Conservation (phyloP, 129 eudicot genomes). For the Gnaphalium uliginosum region DNA sequence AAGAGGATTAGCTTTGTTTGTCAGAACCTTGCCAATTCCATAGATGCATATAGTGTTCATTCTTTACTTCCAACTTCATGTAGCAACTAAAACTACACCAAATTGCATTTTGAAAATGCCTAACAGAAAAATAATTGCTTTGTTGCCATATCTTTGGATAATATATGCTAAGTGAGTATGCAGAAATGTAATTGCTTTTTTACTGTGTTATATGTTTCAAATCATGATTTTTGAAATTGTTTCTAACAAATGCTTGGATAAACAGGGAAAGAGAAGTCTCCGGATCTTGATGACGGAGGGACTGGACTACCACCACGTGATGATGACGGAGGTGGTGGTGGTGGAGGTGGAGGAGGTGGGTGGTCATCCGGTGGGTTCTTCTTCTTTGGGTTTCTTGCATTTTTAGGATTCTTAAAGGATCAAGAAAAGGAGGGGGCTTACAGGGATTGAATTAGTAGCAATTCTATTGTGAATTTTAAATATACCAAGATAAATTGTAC, state of each 20-base stretch:
- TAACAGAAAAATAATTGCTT: too few species aligned
- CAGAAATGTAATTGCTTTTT: background rate
- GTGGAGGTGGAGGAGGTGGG: conserved; percentile 86
- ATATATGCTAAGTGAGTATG: too few species aligned
- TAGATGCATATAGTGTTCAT: background rate
- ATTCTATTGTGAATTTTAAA: conserved; percentile 15
- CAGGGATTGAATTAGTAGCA: conserved; percentile 20
- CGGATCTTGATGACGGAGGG: conserved; percentile 89
- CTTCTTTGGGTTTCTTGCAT: conserved; percentile 83
- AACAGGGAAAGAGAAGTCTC: conserved; percentile 86
- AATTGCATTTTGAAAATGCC: background rate
- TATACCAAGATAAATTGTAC: conserved; percentile 1
- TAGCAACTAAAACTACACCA: background rate
- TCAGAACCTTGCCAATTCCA: background rate
- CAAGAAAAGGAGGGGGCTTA: conserved; percentile 52
- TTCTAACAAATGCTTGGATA: conserved; percentile 22
- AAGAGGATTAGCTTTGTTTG: background rate
- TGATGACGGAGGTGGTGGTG: conserved; percentile 85
- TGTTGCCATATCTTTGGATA: too few species aligned
- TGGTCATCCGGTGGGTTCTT: conserved; percentile 80
- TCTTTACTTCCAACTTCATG: background rate
- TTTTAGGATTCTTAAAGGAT: conserved; percentile 68
- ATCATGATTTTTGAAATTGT: background rate
- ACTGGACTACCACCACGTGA: conserved; percentile 85
- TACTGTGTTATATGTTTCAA: background rate